These are phyloP conservation scores for Perilla frutescens DNA, from an alignment of 257 asterid genomes.

Conservation along the genomic window DNA sequence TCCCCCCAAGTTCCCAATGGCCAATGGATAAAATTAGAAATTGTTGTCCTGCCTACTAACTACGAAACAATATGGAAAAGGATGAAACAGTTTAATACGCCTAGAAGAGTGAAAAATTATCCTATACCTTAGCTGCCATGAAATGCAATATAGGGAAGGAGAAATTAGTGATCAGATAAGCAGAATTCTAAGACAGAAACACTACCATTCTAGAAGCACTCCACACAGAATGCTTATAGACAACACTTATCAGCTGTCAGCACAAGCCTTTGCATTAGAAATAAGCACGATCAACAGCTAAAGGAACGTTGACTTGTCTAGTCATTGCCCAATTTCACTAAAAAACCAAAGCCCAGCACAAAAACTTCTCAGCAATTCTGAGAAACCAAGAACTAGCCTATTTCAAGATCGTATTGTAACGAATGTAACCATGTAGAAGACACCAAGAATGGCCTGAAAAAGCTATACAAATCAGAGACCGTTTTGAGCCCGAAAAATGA, in stretches of 20 bases:
- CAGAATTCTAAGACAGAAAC: slow-evolving; percentile 18
- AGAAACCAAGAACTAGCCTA: slow-evolving; percentile 8
- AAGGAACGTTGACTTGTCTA: background rate
- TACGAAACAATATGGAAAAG: slow-evolving; percentile 9
- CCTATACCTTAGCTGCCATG: background rate
- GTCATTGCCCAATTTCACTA: slow-evolving; percentile 1
- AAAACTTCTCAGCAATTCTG: slow-evolving; percentile 3
- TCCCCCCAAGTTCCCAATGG: slow-evolving; percentile 10
- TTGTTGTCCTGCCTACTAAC: slow-evolving; percentile 18
- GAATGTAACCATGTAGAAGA: slow-evolving; percentile 12
- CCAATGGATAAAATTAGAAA: slow-evolving; percentile 2
- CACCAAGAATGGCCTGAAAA: background rate
- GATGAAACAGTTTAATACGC: background rate
- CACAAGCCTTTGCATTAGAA: slow-evolving; percentile 7
- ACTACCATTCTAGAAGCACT: slow-evolving; percentile 4
- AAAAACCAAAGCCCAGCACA: background rate
- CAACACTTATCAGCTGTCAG: background rate
- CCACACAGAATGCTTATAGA: background rate
- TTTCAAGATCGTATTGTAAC: background rate
- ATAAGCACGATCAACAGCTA: slow-evolving; percentile 22
- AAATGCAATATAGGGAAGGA: slow-evolving; percentile 21
- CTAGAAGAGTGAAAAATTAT: slow-evolving; percentile 6
- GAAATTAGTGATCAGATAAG: background rate
- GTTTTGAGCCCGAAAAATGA: background rate
- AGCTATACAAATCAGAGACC: background rate